These are phyloP conservation scores for Ziziphus jujuba DNA, from an alignment of 306 rosid species.

Conservation along the genomic window DNA sequence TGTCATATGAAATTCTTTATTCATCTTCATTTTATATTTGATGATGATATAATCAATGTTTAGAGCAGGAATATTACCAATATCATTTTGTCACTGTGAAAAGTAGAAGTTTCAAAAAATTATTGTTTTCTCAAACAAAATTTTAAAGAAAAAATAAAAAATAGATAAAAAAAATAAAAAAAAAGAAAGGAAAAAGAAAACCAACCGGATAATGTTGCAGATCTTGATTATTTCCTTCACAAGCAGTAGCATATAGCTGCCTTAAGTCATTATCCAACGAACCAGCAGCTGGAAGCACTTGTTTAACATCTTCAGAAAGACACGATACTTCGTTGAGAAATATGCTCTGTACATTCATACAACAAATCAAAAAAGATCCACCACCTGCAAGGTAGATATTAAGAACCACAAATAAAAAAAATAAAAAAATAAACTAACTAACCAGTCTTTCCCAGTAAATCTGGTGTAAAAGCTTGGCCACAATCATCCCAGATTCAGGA, in stretches of 20 bases:
- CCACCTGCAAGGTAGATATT: slow-evolving; percentile 10
- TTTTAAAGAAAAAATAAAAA: background rate
- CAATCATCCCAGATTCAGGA: slow-evolving; percentile 44
- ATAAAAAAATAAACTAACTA: slow-evolving; percentile 29
- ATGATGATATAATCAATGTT: background rate
- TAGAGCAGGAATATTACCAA: background rate
- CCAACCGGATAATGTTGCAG: slow-evolving; percentile 55
- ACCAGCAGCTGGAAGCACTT: slow-evolving; percentile 51
- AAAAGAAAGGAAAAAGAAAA: background rate
- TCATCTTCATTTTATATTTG: too few relatives aligned
- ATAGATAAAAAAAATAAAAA: background rate
- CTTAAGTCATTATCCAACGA: slow-evolving; percentile 49
- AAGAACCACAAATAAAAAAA: background rate
- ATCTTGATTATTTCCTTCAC: slow-evolving; percentile 35
- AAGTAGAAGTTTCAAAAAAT: background rate
- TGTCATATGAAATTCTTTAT: too few relatives aligned
- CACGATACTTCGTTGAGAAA: slow-evolving; percentile 46
- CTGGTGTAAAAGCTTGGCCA: slow-evolving; percentile 40
- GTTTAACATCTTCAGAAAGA: slow-evolving; percentile 51
- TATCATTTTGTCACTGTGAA: background rate
- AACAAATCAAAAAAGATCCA: slow-evolving; percentile 8
- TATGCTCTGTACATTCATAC: slow-evolving; percentile 34
- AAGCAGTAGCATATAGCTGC: slow-evolving; percentile 38
- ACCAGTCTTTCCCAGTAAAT: slow-evolving; percentile 54
- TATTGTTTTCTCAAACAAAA: too few relatives aligned